These are phyloP conservation scores for Colletotrichum tanaceti DNA, from an alignment of 2,329 filamentous ascomycete species.

Conservation along the genomic window DNA sequence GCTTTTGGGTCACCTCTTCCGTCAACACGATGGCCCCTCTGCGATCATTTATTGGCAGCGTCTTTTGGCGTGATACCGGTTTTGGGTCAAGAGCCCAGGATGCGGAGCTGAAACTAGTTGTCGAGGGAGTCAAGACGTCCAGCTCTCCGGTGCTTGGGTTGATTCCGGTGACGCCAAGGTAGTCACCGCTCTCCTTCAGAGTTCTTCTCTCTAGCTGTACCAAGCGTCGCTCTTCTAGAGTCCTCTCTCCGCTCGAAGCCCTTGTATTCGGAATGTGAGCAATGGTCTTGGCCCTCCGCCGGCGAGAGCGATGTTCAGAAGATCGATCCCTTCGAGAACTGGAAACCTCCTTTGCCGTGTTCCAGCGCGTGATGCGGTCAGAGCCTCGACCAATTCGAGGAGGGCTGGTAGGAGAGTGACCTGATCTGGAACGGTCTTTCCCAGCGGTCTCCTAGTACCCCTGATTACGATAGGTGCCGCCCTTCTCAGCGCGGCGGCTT, in stretches of 20 bases:
- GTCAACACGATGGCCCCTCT: conserved; percentile 58
- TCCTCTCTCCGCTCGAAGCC: conserved; percentile 1
- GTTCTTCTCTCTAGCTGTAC: conserved; percentile 54
- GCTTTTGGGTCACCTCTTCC: conserved; percentile 55
- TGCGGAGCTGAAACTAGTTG: conserved; percentile 56
- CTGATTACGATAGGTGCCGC: conserved; percentile 57
- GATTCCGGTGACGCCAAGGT: conserved; percentile 67
- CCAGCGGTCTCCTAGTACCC: conserved; percentile 47
- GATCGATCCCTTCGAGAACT: conserved; percentile 1
- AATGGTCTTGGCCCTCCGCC: conserved; percentile 2
- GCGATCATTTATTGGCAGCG: conserved; percentile 51
- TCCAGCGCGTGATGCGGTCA: conserved; percentile 51
- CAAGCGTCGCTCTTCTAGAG: conserved; percentile 38
- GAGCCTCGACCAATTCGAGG: conserved; percentile 42
- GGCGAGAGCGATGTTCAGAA: conserved; percentile 8
- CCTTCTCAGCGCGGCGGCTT: conserved; percentile 61
- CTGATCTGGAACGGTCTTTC: conserved; percentile 24
- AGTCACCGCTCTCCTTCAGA: conserved; percentile 67
- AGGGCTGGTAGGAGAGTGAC: conserved; percentile 7
- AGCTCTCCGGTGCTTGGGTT: conserved; percentile 68
- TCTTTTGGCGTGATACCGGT: conserved; percentile 48
- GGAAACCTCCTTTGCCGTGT: conserved; percentile 48
- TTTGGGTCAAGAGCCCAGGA: conserved; percentile 48
- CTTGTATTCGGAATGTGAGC: background rate
- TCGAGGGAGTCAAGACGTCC: conserved; percentile 62